Evolutionary conservation across 2,329 filamentous ascomycete species (phyloP), one percentile per base, ranked within the genome.

Genomic region (Phoma sp.): DNA sequence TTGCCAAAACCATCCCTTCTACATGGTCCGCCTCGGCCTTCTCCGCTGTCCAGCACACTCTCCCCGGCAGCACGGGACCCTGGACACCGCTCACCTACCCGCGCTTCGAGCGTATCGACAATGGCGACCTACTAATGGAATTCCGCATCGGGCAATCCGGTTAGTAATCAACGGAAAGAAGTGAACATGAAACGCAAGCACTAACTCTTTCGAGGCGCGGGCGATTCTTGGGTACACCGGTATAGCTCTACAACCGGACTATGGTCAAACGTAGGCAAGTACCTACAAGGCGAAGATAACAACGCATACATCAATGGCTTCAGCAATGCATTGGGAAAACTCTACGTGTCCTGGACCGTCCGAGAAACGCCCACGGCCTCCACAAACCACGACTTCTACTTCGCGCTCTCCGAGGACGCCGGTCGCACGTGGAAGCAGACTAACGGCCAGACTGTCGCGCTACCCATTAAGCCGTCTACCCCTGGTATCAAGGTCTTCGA

Each of bases 221-320:
- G 80, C 11, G 79, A 81, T 50, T 79, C 80, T 42, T 80, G 79
- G 52, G 69, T 83, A 7, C 79, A 79, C 64, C 62, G 77, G 7
- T 83, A 83, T 65, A 72, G 68, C 12, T 62, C 73, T 2, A 60
- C 60, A 0, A 59, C 66, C 0, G 73, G 74, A 1, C 58, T 57
- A n/a, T 82, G 77, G 71, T 66, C 60, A 10, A 72, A 68, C n/a
- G 65, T 74, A 0, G 77, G 77, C 10, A 74, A 72, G n/a, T 77
- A 77, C 47, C 66, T 80, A 7, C 76, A 76, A 17, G 81, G 80
- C 25, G 64, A 77, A 20, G 66, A 72, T 34, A 81, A 79, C 66
- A 83, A 81, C 64, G 80, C 81, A 1, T 83, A 83, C 64, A 76
- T 82, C 62, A 80, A 83, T 65, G 80, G 80, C 9, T 68, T 83